These are phyloP conservation scores for Musa itinerans DNA, from an alignment of 176 grass and related monocot genomes.

Conservation along the genomic window DNA sequence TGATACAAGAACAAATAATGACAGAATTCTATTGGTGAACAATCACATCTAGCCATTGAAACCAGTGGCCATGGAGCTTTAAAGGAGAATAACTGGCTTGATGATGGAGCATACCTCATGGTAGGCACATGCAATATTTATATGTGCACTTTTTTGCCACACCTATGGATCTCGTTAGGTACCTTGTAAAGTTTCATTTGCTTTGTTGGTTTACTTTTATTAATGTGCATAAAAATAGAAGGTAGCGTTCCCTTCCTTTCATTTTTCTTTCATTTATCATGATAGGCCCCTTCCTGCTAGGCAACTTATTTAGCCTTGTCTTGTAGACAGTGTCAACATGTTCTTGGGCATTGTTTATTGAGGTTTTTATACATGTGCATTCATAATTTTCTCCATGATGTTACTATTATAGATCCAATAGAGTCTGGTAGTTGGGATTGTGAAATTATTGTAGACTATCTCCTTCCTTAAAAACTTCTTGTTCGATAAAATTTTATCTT, in stretches of 20 bases:
- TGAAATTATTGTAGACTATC: too few relatives aligned
- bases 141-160: background rate
- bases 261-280: background rate
- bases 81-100: constrained; percentile 94
- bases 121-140: constrained; percentile 21
- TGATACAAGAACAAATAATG: constrained; percentile 13
- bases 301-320: background rate
- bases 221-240: background rate
- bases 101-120: constrained; percentile 98
- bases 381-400: background rate
- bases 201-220: background rate
- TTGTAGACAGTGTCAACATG: background rate
- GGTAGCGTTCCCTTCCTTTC: background rate
- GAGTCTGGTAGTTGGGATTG: too few relatives aligned
- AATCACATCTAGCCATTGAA: constrained; percentile 96
- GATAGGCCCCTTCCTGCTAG: background rate
- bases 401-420: background rate
- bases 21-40: constrained; percentile 82
- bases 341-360: background rate
- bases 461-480: too few relatives aligned
- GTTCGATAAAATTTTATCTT: background rate
- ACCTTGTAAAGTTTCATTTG: background rate
- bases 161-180: background rate
- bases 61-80: constrained; percentile 98
- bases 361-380: background rate